Evolutionary conservation across 2,329 filamentous ascomycete genomes (phyloP), one percentile per base, ranked within the genome.

Genomic region (Cryphonectria parasitica): DNA sequence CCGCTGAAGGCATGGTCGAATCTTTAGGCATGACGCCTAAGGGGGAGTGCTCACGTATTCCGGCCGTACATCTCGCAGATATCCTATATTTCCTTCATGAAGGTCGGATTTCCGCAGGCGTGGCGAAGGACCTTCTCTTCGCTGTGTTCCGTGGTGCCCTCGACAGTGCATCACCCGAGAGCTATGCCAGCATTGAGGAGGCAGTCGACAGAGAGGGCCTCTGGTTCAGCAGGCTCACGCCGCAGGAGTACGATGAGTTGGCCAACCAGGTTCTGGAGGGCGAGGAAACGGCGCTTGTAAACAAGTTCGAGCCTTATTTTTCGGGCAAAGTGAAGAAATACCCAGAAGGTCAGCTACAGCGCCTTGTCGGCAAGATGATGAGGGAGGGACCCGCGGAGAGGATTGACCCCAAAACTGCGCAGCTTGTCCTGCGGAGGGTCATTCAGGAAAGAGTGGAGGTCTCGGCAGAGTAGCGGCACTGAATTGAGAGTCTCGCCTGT

Each of bases 321-420:
- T n/a, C 65, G 1, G 66, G 58, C 41, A 64, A 45, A 1, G 39
- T 34, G 15, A 80, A 80, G 54, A 80, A 80, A 66, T 87, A 85
- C 70, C 87, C 87, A 0, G 82, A 86, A 70, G 87, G 88, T 0
- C 89, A 89, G 78, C 82, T 89, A 62, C 89, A 89, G 87, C 89
- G 84, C 74, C 79, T 89, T 2, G 84, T 89, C 6, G 88, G 88
- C 28, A 87, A 85, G 78, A 86, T 90, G 85, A 85, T 90, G 80
- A 81, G 82, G 5, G 75, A 83, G 1, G 88, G 87, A 0, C 82
- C 83, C 3, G 83, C 87, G 61, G 86, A 88, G 76, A 80, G 85
- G 39, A 88, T 89, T 71, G 84, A 88, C 67, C 87, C 88, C 1
- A 78, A 78, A 34, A 83, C 79, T 39, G 87, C 86, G 0, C 85